Conservation (phyloP, 2,329 filamentous ascomycete genomes). For the Aspergillus cejpii region DNA sequence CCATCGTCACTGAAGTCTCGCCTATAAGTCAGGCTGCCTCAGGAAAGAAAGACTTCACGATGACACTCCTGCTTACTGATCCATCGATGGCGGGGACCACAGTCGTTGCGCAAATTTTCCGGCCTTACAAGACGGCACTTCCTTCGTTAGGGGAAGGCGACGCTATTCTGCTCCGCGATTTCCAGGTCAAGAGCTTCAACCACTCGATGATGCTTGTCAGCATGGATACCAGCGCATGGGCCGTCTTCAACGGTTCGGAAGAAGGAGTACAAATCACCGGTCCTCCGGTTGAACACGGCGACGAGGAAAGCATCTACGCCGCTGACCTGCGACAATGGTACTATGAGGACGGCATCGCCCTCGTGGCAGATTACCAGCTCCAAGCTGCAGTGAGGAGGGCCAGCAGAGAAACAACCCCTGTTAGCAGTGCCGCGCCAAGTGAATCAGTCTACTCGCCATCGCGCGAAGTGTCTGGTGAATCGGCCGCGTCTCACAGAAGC, state of each 20-base stretch:
- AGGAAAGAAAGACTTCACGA: constrained; percentile 37
- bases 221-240: constrained; percentile 42
- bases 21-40: constrained; percentile 30
- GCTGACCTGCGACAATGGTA: constrained; percentile 40
- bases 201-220: constrained; percentile 39
- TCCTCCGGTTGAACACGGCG: constrained; percentile 37
- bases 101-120: constrained; percentile 39
- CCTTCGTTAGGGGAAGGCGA: constrained; percentile 37
- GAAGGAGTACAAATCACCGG: constrained; percentile 30
- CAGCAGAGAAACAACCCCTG: constrained; percentile 22
- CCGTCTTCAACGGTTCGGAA: constrained; percentile 35
- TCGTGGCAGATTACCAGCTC: constrained; percentile 33
- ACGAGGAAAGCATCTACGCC: constrained; percentile 34
- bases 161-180: constrained; percentile 41
- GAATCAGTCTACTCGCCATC: constrained; percentile 26
- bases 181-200: constrained; percentile 40
- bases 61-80: constrained; percentile 42
- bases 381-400: constrained; percentile 30
- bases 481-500: constrained; percentile 19
- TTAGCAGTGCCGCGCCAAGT: constrained; percentile 26
- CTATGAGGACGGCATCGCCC: constrained; percentile 27
- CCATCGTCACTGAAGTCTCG: constrained; percentile 32
- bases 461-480: constrained; percentile 17
- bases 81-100: constrained; percentile 37
- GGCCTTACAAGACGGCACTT: constrained; percentile 34